Evolutionary conservation across 129 eudicot species (phyloP).

Genomic region (Scalesia atractyloides): DNA sequence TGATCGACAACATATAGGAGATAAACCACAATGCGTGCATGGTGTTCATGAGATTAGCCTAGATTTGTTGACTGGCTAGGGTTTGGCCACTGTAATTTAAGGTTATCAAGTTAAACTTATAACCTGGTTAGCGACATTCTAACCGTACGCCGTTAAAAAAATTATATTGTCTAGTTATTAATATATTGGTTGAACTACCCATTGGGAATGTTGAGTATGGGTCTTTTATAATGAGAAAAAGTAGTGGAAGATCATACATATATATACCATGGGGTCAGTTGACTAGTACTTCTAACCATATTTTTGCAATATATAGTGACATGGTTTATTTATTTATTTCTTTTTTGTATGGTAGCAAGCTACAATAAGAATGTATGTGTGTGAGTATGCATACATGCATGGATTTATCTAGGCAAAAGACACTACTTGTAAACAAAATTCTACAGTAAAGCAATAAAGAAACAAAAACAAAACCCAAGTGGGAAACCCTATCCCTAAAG

Average conservation of each 20-base stretch:
- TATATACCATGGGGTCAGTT: neutral
- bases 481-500: slow-evolving; percentile 34
- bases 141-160: no score
- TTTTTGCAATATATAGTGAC: neutral
- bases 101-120: no score
- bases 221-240: neutral
- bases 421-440: slow-evolving; percentile 6
- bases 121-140: no score
- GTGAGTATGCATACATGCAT: neutral
- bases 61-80: no score
- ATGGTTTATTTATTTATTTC: neutral
- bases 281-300: neutral
- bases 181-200: neutral
- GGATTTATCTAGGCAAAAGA: neutral
- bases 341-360: slow-evolving; percentile 22
- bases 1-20: no score
- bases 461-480: slow-evolving; percentile 29
- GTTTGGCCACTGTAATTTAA: no score
- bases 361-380: slow-evolving; percentile 30
- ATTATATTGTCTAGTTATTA: no score
- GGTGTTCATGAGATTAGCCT: no score
- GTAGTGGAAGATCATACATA: neutral
- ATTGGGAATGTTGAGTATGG: neutral
- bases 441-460: slow-evolving; percentile 17
- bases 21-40: no score